phyloP scores from a whole-genome alignment of 2,329 filamentous ascomycete species.

The Penicillium expansum region DNA sequence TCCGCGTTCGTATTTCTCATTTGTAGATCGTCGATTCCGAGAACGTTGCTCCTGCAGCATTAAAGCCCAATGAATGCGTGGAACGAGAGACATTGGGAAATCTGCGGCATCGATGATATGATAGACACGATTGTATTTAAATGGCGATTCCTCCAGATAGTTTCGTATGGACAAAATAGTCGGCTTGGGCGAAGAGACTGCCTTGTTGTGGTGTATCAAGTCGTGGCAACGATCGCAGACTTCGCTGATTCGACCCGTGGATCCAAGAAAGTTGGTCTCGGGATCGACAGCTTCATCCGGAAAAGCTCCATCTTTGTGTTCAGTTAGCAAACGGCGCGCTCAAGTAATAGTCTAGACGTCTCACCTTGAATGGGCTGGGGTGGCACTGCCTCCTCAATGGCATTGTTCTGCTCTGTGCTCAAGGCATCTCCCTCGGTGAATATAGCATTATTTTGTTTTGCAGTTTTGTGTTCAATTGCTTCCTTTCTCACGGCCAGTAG shows the following conservation, averaged over 20 bases:
- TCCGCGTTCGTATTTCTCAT: conserved; percentile 63
- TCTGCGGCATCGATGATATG: conserved; percentile 94
- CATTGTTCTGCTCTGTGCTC: background rate
- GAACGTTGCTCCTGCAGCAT: conserved; percentile 71
- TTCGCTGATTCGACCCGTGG: conserved; percentile 18
- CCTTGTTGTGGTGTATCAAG: conserved; percentile 71
- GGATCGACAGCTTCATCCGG: conserved; percentile 22
- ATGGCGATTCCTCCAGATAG: conserved; percentile 82
- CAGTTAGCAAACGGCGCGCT: conserved; percentile 1
- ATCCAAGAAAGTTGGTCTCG: conserved; percentile 20
- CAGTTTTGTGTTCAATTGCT: conserved; percentile 7
- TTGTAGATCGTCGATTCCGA: conserved; percentile 72
- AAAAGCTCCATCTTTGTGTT: conserved; percentile 20
- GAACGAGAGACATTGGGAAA: conserved; percentile 90
- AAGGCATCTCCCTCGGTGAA: conserved; percentile 2
- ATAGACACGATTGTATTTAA: conserved; percentile 91
- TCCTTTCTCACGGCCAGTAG: conserved; percentile 26
- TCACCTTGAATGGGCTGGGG: conserved; percentile 19
- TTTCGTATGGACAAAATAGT: conserved; percentile 75
- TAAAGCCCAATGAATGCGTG: conserved; percentile 68
- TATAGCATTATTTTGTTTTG: conserved; percentile 19
- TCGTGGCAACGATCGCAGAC: conserved; percentile 86
- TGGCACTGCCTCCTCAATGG: background rate
- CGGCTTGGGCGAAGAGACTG: conserved; percentile 73
- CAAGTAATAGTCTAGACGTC: background rate